Evolutionary conservation across 768 basidiomycete genomes (phyloP).

Genomic region (Myochromella boudieri): DNA sequence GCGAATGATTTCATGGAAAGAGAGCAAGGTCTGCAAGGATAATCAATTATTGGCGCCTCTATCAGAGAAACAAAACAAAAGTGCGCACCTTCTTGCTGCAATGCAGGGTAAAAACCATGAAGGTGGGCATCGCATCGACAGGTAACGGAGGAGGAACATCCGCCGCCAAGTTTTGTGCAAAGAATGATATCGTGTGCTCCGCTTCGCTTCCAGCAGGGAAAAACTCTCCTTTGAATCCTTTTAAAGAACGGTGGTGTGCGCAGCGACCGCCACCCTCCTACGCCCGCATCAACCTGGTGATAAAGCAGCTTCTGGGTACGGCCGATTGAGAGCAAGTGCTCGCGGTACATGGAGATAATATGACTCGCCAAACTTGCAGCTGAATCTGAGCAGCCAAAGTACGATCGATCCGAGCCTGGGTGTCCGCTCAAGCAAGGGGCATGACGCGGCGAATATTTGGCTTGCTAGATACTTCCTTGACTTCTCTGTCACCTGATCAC

Average conservation of each 20-base stretch:
- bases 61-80: background rate
- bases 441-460: constrained; percentile 97
- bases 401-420: constrained; percentile 77
- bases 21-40: constrained; percentile 74
- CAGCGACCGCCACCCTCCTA: constrained; percentile 85
- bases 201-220: constrained; percentile 96
- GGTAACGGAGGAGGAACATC: constrained; percentile 89
- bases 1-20: constrained; percentile 96
- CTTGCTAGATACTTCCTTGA: constrained; percentile 95
- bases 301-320: constrained; percentile 98
- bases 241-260: constrained; percentile 98
- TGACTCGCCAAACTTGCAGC: constrained; percentile 94
- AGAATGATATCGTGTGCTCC: constrained; percentile 97
- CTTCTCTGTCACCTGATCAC: constrained; percentile 94
- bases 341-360: constrained; percentile 99
- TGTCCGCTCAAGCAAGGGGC: constrained; percentile 63
- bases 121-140: constrained; percentile 98
- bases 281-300: constrained; percentile 84
- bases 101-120: constrained; percentile 97
- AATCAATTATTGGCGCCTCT: background rate
- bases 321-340: constrained; percentile 97
- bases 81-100: constrained; percentile 89
- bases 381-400: constrained; percentile 92
- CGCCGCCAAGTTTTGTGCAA: constrained; percentile 95
- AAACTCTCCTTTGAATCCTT: constrained; percentile 77